Evolutionary conservation across 192 early-diverging fungal genomes (phyloP).

Genomic region (Umbelopsis isabellina): DNA sequence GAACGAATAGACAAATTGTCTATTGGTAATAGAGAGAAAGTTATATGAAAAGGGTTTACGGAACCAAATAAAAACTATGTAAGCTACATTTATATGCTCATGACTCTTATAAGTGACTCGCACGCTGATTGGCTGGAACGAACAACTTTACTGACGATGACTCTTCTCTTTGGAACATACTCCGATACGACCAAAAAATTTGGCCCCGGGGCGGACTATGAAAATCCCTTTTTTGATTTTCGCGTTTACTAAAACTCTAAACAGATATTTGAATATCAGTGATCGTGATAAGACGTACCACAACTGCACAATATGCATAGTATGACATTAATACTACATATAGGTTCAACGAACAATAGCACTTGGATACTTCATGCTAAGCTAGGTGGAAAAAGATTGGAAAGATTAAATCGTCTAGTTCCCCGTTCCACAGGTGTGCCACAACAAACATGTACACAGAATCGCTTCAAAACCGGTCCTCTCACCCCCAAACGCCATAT

Average conservation of each 20-base stretch:
- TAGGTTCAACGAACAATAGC: too few relatives aligned
- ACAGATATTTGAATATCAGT: too few relatives aligned
- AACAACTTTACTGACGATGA: slow-evolving; percentile 23
- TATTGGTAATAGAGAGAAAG: not conserved
- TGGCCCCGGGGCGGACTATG: slow-evolving; percentile 3
- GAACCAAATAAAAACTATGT: not conserved
- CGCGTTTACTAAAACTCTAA: too few relatives aligned
- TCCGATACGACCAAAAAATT: slow-evolving; percentile 17
- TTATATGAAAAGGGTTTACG: not conserved
- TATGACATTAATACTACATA: too few relatives aligned
- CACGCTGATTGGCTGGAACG: slow-evolving; percentile 18
- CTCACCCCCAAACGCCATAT: slow-evolving; percentile 7
- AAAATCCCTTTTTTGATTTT: not conserved
- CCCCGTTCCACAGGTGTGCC: slow-evolving; percentile 10
- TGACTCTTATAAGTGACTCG: not conserved
- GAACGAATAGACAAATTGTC: not conserved
- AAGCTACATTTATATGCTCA: slow-evolving; percentile 11
- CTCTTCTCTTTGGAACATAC: not conserved
- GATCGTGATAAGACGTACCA: too few relatives aligned
- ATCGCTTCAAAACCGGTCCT: not conserved
- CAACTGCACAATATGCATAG: too few relatives aligned
- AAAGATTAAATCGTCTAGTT: slow-evolving; percentile 6
- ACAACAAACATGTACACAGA: slow-evolving; percentile 9
- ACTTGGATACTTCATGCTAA: not conserved
- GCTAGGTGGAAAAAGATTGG: not conserved